Percentiles rank a stretch among this genome's conserved stretches.
phyloP scores from a whole-genome alignment of 1,139 yeast species.

The Sugiyamaella xylanicola region DNA sequence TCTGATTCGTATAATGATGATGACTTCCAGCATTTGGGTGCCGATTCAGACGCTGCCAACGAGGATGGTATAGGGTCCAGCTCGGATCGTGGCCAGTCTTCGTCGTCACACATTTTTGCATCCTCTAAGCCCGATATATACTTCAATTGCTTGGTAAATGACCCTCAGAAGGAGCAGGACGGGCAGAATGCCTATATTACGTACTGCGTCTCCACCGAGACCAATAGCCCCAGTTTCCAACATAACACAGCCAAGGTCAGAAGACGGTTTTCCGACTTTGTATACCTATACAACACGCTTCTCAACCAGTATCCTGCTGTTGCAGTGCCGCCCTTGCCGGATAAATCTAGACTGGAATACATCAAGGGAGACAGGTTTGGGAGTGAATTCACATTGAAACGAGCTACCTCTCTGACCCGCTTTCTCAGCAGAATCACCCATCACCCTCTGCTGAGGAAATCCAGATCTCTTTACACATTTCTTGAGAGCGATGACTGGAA shows the following conservation, averaged over 20 bases:
- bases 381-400: conserved; percentile 73
- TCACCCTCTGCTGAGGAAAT: conserved; percentile 71
- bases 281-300: conserved; percentile 72
- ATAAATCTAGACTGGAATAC: conserved; percentile 86
- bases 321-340: conserved; percentile 92
- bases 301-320: conserved; percentile 79
- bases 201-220: conserved; percentile 69
- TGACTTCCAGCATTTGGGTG: neutral
- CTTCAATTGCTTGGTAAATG: conserved; percentile 51
- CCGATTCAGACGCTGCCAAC: neutral
- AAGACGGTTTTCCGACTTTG: conserved; percentile 81
- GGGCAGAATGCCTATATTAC: conserved; percentile 82
- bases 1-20: neutral
- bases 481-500: conserved; percentile 84
- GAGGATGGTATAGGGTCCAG: neutral
- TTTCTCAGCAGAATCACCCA: conserved; percentile 71
- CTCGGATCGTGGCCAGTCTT: neutral
- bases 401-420: conserved; percentile 81
- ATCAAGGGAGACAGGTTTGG: conserved; percentile 92
- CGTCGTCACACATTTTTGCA: conserved; percentile 4
- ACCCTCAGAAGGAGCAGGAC: conserved; percentile 80
- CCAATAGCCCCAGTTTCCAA: conserved; percentile 51
- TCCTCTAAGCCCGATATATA: conserved; percentile 19
- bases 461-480: conserved; percentile 74
- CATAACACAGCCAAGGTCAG: conserved; percentile 57